Conservation (phyloP, 2,329 filamentous ascomycete genomes). For the Apiospora marii region DNA sequence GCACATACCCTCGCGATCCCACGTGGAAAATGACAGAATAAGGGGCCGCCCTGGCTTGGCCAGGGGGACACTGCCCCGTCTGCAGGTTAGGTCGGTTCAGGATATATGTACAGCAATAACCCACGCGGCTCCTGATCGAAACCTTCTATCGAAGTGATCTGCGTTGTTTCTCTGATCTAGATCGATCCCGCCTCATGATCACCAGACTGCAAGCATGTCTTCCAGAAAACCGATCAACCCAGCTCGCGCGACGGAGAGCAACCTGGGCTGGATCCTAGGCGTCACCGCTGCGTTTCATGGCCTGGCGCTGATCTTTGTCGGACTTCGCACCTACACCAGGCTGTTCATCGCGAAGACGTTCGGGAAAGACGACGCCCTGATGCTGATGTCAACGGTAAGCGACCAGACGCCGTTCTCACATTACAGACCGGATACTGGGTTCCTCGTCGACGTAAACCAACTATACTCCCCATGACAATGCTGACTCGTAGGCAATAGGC, state of each 20-base stretch:
- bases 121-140: not conserved
- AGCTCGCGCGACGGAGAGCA: slow-evolving; percentile 22
- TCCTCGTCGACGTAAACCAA: slow-evolving; percentile 29
- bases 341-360: slow-evolving; percentile 8
- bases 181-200: not conserved
- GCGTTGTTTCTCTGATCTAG: not conserved
- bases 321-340: slow-evolving; percentile 17
- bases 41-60: not conserved
- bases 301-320: slow-evolving; percentile 19
- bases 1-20: not conserved
- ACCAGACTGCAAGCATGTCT: not conserved
- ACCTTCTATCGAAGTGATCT: not conserved
- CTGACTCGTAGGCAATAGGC: not conserved
- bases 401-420: not conserved
- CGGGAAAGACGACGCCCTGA: slow-evolving; percentile 24
- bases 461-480: not conserved
- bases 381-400: slow-evolving; percentile 23
- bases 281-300: slow-evolving; percentile 9
- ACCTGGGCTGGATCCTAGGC: slow-evolving; percentile 22
- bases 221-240: slow-evolving; percentile 13
- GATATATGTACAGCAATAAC: not conserved
- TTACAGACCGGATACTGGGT: slow-evolving; percentile 32
- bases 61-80: not conserved
- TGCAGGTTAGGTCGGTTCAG: not conserved
- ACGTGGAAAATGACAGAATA: not conserved